These are phyloP conservation scores for Cladosporium sp. DNA, from an alignment of 2,329 filamentous ascomycete species.

Conservation along the genomic window DNA sequence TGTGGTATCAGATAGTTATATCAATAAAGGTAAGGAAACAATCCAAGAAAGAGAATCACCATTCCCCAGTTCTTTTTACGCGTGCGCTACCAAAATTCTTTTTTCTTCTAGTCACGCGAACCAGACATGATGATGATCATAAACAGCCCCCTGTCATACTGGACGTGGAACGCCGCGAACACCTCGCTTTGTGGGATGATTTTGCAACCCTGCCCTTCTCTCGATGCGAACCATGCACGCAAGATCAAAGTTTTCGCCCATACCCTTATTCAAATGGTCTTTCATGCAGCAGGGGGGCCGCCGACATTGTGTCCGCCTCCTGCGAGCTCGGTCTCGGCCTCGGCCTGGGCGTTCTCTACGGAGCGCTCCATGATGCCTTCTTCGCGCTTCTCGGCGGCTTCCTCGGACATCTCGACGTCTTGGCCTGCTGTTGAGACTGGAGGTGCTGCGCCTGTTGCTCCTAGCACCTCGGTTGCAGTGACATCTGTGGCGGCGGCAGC, in stretches of 20 bases:
- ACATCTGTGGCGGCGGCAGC: conserved; percentile 1
- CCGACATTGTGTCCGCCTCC: conserved; percentile 25
- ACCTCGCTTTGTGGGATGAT: conserved; percentile 13
- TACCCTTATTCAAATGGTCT: background rate
- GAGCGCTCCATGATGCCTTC: conserved; percentile 34
- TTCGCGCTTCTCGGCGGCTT: conserved; percentile 30
- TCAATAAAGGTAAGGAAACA: background rate
- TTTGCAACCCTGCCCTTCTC: background rate
- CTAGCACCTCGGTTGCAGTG: background rate
- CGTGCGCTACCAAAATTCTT: background rate
- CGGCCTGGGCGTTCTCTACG: conserved; percentile 32
- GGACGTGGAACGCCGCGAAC: conserved; percentile 13
- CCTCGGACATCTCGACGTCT: conserved; percentile 32
- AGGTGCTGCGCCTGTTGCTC: conserved; percentile 14
- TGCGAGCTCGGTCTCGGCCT: conserved; percentile 32
- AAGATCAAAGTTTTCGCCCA: background rate
- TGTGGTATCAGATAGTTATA: conserved; percentile 7
- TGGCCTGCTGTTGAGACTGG: conserved; percentile 17
- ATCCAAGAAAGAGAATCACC: background rate
- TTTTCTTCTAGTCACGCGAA: background rate
- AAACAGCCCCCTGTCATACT: background rate
- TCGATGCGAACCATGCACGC: background rate
- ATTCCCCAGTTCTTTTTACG: background rate
- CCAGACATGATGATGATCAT: background rate
- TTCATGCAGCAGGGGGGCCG: conserved; percentile 25